Evolutionary conservation across 192 early-diverging fungal genomes (phyloP), one percentile per base, ranked within the genome.

Genomic region (Funneliformis geosporum): DNA sequence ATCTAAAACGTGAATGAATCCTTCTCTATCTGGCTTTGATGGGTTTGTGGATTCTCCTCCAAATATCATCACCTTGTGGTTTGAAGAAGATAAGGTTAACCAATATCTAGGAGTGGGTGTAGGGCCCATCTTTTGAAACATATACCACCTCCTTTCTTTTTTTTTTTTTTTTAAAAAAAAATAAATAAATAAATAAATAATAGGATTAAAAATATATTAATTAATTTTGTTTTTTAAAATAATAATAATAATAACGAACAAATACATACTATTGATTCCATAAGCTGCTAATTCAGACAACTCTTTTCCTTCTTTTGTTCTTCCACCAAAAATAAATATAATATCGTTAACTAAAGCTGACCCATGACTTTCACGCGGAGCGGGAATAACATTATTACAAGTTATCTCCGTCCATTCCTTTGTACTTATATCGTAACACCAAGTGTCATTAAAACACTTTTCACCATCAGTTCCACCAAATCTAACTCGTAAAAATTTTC

Each of bases 311-410:
- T 86, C 85, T 40, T 73, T 60, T 59, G 79, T 78, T 79, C 81
- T 83, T 25, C 89, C 89, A 55, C 89, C 89, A 82, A 84, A 86
- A 40, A 90, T 67, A 76, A 89, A 90, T 70, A 90, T 82, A n/a
- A 85, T 82, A 50, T 89, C 89, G 21, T 85, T 85, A 6, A 88
- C 82, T 0, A 89, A 70, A 42, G 75, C 14, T 25, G 79, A 68
- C 4, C 83, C 79, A 50, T 82, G 83, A 23, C 82, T 78, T 47
- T 86, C 82, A 1, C 89, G 82, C 67, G 86, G 82, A 12, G 75
- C 59, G 4, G 89, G 89, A 38, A 89, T 82, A 55, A 79, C 81
- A n/a, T 85, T 87, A 10, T 79, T 84, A 10, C 85, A 83, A 2
- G 78, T 65, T 55, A 89, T 66, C 12, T 83, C 78, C 18, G 79